Percentiles rank a stretch among this genome's conserved stretches.
Conservation (phyloP, 352 stramenopile species). For the Peronosclerospora sorghi region DNA sequence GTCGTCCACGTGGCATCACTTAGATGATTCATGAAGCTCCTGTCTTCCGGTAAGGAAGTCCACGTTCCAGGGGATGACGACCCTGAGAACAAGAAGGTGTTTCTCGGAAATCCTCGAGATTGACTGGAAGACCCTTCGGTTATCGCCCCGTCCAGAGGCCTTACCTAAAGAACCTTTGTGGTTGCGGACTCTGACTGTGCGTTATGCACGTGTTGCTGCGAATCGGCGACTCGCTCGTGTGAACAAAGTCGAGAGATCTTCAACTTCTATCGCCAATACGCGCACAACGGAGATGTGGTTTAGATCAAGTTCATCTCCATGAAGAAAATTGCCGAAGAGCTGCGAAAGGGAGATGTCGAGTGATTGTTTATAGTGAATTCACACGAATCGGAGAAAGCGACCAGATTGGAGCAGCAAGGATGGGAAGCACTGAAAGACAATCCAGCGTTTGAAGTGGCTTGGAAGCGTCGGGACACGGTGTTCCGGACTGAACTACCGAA, state of each 20-base stretch:
- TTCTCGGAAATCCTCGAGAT: not conserved
- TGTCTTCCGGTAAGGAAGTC: not conserved
- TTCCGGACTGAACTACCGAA: constrained; percentile 2
- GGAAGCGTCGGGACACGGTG: not conserved
- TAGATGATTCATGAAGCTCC: not conserved
- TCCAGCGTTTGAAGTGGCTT: not conserved
- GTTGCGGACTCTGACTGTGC: not conserved
- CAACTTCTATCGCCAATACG: not conserved
- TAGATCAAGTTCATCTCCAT: not conserved
- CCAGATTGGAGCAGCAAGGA: constrained; percentile 4
- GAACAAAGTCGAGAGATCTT: constrained; percentile 1
- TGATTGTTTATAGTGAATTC: constrained; percentile 3
- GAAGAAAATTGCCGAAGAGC: not conserved
- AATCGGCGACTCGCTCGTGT: not conserved
- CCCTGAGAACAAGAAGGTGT: not conserved
- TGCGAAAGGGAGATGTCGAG: not conserved
- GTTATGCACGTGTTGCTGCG: not conserved
- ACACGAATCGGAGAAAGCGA: constrained; percentile 1
- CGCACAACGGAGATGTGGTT: not conserved
- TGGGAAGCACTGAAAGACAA: constrained; percentile 1
- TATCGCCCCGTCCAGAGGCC: not conserved
- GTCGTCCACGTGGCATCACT: not conserved
- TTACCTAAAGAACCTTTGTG: not conserved
- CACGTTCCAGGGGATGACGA: not conserved
- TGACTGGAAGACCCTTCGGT: not conserved